These are phyloP conservation scores for Arctium minus DNA, from an alignment of 129 eudicot genomes.

Conservation along the genomic window DNA sequence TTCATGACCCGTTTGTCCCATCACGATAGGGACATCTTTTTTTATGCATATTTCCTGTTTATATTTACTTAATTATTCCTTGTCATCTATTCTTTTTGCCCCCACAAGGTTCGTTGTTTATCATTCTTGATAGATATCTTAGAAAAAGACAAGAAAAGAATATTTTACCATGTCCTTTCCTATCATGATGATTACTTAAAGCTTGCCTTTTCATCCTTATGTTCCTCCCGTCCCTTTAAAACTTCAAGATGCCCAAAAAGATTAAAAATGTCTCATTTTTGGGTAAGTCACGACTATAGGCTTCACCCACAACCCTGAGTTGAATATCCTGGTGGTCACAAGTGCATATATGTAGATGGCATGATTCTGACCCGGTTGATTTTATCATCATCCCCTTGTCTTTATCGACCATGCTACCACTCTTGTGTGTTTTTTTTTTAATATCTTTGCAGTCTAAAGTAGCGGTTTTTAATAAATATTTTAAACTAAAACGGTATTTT, in stretches of 20 bases:
- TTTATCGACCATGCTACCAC: no score
- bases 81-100: conserved; percentile 8
- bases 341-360: no score
- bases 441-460: not conserved
- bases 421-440: not conserved
- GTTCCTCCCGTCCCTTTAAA: not conserved
- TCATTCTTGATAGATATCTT: conserved; percentile 6
- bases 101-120: conserved; percentile 26
- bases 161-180: not conserved
- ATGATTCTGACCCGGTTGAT: no score
- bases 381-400: no score
- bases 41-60: not conserved
- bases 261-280: not conserved
- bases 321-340: no score
- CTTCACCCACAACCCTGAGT: no score
- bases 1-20: not conserved
- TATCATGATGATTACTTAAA: not conserved
- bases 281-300: no score
- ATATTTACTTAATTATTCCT: not conserved
- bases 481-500: not conserved
- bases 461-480: no score
- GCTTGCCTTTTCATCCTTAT: not conserved
- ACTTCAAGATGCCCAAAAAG: not conserved
- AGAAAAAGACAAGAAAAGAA: not conserved
- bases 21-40: conserved; percentile 10